Base-by-base conservation (phyloP, 2,329 filamentous ascomycete genomes). In the Botrytis fabae region DNA sequence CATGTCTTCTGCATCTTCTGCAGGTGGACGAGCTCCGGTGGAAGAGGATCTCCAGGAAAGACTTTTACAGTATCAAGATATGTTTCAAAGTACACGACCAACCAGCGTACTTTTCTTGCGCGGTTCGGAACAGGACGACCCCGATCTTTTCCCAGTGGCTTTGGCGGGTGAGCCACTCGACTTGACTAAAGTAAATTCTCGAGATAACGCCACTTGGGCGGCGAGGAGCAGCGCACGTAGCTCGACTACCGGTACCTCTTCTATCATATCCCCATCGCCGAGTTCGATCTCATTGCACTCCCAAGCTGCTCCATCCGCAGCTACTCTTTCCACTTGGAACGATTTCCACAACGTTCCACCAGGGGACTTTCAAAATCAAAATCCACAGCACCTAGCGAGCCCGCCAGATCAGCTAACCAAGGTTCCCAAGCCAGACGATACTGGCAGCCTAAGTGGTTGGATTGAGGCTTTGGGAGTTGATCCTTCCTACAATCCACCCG, bases 381-480 rank as follows among this genome's bases (percentile, higher is more conserved):
- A 81, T 73, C 80, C 81, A 20, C 84, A 83, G 76, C 83, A 82
- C 71, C 77, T 82, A 59, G 84, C 81, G 18, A 85, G 82, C 69
- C 84, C 85, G 32, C 84, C 85, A 75, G 86, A 82, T 82, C 87
- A 85, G 54, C 82, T 78, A 80, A 90, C 81, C 81, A 92, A 86
- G 76, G 81, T 89, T n/a, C 82, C 84, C 62, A 85, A 85, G 77
- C 87, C 84, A 1, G 89, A 91, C 70, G 88, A 89, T 35, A 84
- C 88, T 51, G 91, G 91, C 16, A 89, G 87, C 38, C 84, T 94
- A 42, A 92, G 89, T 74, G 92, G 93, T 9, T 97, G 92, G 91
- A 96, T 98, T 75, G 94, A 98, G 80, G 94, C 94, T 1, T 83
- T 97, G 12, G 96, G 94, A 46, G 93, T 98, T n/a, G 96, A 98